These are phyloP conservation scores for Linum tenue DNA, from an alignment of 345 rosid genomes.

Conservation along the genomic window DNA sequence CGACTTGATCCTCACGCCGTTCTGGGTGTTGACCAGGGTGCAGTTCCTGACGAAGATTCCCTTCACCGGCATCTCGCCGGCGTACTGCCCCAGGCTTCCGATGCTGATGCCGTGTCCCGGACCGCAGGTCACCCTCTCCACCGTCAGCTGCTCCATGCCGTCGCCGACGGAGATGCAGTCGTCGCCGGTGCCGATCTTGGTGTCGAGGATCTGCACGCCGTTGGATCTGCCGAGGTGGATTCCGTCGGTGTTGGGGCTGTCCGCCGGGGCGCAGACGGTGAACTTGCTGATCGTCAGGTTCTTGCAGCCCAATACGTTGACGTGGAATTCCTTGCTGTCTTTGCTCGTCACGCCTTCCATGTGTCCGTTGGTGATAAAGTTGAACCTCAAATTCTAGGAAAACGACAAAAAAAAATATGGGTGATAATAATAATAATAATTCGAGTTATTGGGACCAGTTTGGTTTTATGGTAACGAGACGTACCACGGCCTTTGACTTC, in stretches of 20 bases:
- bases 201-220: not conserved
- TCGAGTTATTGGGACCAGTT: too few relatives aligned
- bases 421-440: too few relatives aligned
- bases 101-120: not conserved
- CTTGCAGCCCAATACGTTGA: not conserved
- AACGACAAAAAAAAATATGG: not conserved
- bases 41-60: not conserved
- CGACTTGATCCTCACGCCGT: not conserved
- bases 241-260: not conserved
- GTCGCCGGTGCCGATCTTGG: not conserved
- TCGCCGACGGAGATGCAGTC: not conserved
- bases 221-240: not conserved
- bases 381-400: not conserved
- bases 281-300: not conserved
- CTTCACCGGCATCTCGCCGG: not conserved
- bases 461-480: too few relatives aligned
- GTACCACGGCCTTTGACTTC: too few relatives aligned
- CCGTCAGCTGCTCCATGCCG: not conserved
- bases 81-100: not conserved
- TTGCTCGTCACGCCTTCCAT: not conserved
- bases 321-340: not conserved
- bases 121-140: not conserved
- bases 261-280: not conserved
- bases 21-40: not conserved
- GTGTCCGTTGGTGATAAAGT: not conserved